Percentiles rank a stretch among this genome's conserved stretches.
phyloP scores from a whole-genome alignment of 225 moss, liverwort and hornwort species.

The Ulota crispa region DNA sequence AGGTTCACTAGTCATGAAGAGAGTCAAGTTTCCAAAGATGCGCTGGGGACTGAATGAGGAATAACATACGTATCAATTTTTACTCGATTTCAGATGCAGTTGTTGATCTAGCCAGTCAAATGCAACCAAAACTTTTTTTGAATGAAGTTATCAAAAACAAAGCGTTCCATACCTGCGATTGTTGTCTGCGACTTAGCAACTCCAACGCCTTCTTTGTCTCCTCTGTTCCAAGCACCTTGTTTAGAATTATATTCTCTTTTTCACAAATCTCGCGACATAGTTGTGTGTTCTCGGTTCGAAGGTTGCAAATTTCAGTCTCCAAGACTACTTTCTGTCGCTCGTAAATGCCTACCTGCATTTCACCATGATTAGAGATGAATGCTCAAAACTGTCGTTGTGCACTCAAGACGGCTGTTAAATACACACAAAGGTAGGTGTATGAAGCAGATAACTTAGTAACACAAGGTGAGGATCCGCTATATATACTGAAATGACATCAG shows the following conservation, averaged over 20 bases:
- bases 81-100: neutral
- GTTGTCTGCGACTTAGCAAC: constrained; percentile 46
- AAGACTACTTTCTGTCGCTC: constrained; percentile 70
- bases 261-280: constrained; percentile 81
- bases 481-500: neutral
- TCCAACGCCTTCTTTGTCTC: constrained; percentile 50
- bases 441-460: neutral
- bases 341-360: constrained; percentile 81
- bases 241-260: constrained; percentile 73
- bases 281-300: constrained; percentile 76
- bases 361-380: constrained; percentile 22
- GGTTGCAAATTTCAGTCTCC: constrained; percentile 67
- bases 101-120: neutral
- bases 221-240: constrained; percentile 64
- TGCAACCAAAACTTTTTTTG: neutral
- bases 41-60: neutral
- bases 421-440: neutral
- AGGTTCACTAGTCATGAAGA: neutral
- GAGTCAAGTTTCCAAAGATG: neutral
- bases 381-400: constrained; percentile 10
- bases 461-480: neutral
- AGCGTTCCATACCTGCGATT: constrained; percentile 28
- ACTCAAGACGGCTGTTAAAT: neutral
- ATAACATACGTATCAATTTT: neutral
- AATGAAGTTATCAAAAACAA: constrained; percentile 5